Evolutionary conservation across 2,329 filamentous ascomycete species (phyloP), one percentile per base, ranked within the genome.

Genomic region (Xylaria sp.): DNA sequence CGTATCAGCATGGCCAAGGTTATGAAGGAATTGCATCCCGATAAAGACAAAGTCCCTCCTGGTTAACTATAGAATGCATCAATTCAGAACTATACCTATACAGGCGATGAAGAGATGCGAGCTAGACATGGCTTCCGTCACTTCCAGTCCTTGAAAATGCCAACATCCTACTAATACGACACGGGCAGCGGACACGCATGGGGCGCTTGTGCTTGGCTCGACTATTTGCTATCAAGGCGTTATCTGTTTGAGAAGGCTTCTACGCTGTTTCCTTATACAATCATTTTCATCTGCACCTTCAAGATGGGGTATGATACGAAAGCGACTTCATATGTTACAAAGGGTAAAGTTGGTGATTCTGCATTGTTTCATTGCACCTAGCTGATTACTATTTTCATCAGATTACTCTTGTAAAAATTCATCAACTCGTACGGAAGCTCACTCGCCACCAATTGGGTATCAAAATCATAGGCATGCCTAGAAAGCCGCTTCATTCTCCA

Each of bases 1-100:
- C 82, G 87, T 34, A 84, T 88, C 70, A 86, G 83, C 23, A 87
- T 86, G 83, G 80, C 81, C n/a, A 81, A 81, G 50, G 81, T 87
- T 28, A 76, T 86, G 66, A 78, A 76, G 66, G 83, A 86, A 70
- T 68, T 87, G 50, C 78, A 80, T 62, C 50, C 61, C 25, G 71
- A 70, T n/a, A 64, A 69, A 46, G 56, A 66, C 13, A 55, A 45
- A 7, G 34, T 28, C 39, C 53, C 55, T 18, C 18, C 43, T 2
- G 32, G 60, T 60, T 71, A 62, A 71, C 12, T 25, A 6, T 9
- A 5, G 13, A 20, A 0, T 3, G 3, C 15, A 23, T 30, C 25
- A 62, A 41, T 23, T 64, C 32, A 6, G 20, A 32, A 53, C 23
- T 28, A 23, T 39, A 18, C 48, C 13, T 8, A 63, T 30, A 55